Base-by-base conservation (phyloP, 129 eudicot genomes). In the Centrapalus pauciflorus region DNA sequence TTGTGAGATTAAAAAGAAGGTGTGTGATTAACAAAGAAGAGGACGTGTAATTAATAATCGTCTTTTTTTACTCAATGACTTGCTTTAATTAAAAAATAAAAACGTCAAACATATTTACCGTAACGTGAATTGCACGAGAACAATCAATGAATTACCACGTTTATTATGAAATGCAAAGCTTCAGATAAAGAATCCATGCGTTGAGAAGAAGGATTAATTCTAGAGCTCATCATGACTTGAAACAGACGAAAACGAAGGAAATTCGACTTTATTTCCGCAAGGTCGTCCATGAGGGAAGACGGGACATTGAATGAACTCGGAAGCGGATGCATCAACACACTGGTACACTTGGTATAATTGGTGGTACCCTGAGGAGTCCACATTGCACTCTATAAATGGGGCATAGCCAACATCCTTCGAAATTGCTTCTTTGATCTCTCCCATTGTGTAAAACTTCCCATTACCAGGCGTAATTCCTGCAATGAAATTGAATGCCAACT, bases 291-390 rank as follows among this genome's bases (percentile, higher is more conserved):
- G 68, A 2, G 98, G 98, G 12, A 79, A 66, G 76, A 67, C 69
- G 0, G 98, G 98, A 10, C 98, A 92, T 25, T 83, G 72, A 7
- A 92, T 92, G 54, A 88, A 72, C 4, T 65, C 28, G 0, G 87
- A 76, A 40, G 35, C 97, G 2, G 89, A 81, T 32, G 61, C 79
- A 38, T 87, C 87, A 2, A 82, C 96, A 68, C 97, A 90, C 7
- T 82, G 69, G 56, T 90, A 87, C 14, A 90, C 77, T 74, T 90
- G 96, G 68, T 76, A 90, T 10, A 90, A 27, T 17, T 90, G 96
- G 61, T 76, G 83, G 67, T 90, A 48, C 48, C 89, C 85, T 1
- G 73, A 37, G 16, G 75, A 58, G 66, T 90, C 97, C 28, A 37
- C 73, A 67, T 83, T 85, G 83, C 96, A 88, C 43, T 88, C 95